These are phyloP conservation scores for Nephelium lappaceum DNA, from an alignment of 345 rosid genomes.

Conservation along the genomic window DNA sequence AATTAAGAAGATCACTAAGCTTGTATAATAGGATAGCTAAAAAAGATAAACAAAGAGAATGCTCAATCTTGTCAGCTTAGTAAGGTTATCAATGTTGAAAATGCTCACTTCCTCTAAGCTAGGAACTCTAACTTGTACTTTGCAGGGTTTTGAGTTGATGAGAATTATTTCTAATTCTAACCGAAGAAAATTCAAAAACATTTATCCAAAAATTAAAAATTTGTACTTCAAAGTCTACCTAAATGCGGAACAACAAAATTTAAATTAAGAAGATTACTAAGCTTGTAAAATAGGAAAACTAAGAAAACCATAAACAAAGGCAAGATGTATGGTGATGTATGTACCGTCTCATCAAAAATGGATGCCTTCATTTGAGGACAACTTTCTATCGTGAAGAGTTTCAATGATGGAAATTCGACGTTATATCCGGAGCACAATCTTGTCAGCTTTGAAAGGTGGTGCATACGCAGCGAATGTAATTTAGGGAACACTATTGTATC, in stretches of 20 bases:
- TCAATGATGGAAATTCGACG: not conserved
- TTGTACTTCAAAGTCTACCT: not conserved
- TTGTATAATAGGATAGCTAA: too few relatives aligned
- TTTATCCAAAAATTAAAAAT: not conserved
- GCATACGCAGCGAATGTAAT: not conserved
- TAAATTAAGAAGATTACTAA: too few relatives aligned
- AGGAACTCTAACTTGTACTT: constrained; percentile 24
- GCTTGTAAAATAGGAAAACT: too few relatives aligned
- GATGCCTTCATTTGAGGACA: not conserved
- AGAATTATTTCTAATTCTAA: too few relatives aligned
- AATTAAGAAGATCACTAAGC: too few relatives aligned
- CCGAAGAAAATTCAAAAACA: not conserved
- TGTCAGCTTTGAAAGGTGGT: not conserved
- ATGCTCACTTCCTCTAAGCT: constrained; percentile 10
- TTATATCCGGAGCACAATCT: not conserved
- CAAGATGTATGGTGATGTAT: too few relatives aligned
- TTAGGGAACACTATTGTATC: not conserved
- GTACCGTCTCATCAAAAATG: not conserved
- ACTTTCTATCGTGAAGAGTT: rapidly evolving
- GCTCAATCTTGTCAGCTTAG: too few relatives aligned
- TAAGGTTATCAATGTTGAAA: not conserved
- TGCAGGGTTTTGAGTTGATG: not conserved
- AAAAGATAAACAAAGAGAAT: too few relatives aligned
- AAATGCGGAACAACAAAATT: not conserved
- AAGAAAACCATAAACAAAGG: not conserved